Conservation (phyloP, 306 rosid species). For the Clitoria ternatea region DNA sequence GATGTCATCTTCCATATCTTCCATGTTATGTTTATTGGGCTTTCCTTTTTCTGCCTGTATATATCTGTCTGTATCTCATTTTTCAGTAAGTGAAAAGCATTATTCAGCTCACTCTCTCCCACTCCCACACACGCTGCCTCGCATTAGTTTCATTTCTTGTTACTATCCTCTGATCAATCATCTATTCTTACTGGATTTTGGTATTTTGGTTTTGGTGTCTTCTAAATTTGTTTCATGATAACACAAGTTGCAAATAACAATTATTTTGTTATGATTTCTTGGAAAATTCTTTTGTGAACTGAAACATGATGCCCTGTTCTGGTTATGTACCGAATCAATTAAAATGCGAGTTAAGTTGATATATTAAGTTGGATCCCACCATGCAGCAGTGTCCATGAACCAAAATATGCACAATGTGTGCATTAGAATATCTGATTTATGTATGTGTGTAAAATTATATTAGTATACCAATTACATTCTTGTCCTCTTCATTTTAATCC, state of each 20-base stretch:
- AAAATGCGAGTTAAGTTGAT: not conserved
- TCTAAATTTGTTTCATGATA: not conserved
- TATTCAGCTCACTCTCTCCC: no score
- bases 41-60: no score
- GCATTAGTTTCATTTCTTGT: no score
- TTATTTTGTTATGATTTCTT: not conserved
- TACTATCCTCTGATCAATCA: no score
- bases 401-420: not conserved
- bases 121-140: no score
- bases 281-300: not conserved
- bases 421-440: not conserved
- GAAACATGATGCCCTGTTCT: not conserved
- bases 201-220: not conserved
- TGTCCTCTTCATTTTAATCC: slow-evolving; percentile 1
- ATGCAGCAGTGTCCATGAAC: not conserved
- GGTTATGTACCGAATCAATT: not conserved
- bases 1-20: no score
- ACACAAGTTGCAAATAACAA: not conserved
- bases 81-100: no score
- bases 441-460: not conserved
- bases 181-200: not conserved
- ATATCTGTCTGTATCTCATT: no score
- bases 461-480: not conserved
- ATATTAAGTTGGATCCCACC: not conserved
- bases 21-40: no score